phyloP scores from a whole-genome alignment of 2,329 filamentous ascomycete species.

The Penicillium italicum region DNA sequence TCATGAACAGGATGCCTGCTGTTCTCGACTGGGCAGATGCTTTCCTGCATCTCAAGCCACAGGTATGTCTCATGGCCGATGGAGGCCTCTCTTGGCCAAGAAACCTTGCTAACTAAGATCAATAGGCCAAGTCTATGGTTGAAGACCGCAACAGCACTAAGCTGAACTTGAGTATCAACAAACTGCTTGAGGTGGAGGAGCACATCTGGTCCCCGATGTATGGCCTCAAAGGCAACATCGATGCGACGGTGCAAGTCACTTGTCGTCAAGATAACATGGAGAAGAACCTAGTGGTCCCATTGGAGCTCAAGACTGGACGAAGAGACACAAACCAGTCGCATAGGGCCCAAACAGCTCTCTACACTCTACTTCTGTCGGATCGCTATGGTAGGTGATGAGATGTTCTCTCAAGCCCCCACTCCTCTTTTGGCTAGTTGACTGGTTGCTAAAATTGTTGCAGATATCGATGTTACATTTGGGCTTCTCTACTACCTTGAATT shows the following conservation, averaged over 20 bases:
- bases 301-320: conserved; percentile 93
- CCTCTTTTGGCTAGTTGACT: neutral
- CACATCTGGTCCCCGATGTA: conserved; percentile 99
- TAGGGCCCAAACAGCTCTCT: conserved; percentile 88
- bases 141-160: conserved; percentile 75
- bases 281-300: conserved; percentile 76
- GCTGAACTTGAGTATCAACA: conserved; percentile 80
- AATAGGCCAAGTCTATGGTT: conserved; percentile 64
- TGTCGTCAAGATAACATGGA: conserved; percentile 67
- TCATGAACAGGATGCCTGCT: conserved; percentile 78
- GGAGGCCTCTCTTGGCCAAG: neutral
- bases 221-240: conserved; percentile 94
- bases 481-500: conserved; percentile 94
- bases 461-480: conserved; percentile 84
- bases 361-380: conserved; percentile 87
- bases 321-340: conserved; percentile 74
- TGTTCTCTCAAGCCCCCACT: neutral
- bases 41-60: conserved; percentile 71
- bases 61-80: conserved; percentile 46
- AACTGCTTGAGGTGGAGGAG: conserved; percentile 93
- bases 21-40: conserved; percentile 76
- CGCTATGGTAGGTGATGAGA: conserved; percentile 61
- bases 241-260: conserved; percentile 87
- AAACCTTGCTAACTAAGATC: conserved; percentile 26
- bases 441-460: conserved; percentile 40